phyloP scores from a whole-genome alignment of 2,329 filamentous ascomycete genomes.

The Phialocephala sp. region DNA sequence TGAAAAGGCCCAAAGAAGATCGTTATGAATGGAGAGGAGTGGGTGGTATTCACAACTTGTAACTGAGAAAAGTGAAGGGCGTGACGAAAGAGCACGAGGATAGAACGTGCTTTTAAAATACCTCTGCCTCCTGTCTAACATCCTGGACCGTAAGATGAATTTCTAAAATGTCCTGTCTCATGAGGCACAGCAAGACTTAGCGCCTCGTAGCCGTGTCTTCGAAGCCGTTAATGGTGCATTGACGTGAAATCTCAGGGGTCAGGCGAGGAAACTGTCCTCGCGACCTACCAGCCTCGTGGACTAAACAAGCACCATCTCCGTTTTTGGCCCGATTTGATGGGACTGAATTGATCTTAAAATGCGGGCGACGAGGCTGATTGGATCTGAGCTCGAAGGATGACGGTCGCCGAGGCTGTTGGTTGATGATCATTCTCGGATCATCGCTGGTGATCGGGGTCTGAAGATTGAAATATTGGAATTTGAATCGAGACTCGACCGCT shows the following conservation, averaged over 20 bases:
- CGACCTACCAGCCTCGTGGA: conserved; percentile 3
- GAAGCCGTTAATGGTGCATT: background rate
- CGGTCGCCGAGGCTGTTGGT: background rate
- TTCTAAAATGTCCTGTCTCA: background rate
- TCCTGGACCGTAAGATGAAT: background rate
- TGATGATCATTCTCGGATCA: background rate
- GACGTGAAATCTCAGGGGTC: background rate
- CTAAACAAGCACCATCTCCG: background rate
- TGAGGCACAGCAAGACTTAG: conserved; percentile 2
- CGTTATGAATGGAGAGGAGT: background rate
- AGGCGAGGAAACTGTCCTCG: background rate
- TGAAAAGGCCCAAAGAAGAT: background rate
- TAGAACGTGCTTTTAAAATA: background rate
- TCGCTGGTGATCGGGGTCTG: background rate
- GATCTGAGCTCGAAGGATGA: background rate
- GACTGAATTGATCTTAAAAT: background rate
- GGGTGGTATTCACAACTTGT: background rate
- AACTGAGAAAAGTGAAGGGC: background rate
- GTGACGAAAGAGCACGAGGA: background rate
- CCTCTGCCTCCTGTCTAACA: background rate
- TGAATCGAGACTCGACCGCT: background rate
- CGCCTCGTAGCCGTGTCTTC: background rate
- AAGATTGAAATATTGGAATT: background rate
- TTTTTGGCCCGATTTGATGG: background rate
- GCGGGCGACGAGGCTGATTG: background rate